Percentiles rank a stretch among this genome's conserved stretches.
Evolutionary conservation across 164 flowering plant genomes (phyloP).

Genomic region (Sedum album): DNA sequence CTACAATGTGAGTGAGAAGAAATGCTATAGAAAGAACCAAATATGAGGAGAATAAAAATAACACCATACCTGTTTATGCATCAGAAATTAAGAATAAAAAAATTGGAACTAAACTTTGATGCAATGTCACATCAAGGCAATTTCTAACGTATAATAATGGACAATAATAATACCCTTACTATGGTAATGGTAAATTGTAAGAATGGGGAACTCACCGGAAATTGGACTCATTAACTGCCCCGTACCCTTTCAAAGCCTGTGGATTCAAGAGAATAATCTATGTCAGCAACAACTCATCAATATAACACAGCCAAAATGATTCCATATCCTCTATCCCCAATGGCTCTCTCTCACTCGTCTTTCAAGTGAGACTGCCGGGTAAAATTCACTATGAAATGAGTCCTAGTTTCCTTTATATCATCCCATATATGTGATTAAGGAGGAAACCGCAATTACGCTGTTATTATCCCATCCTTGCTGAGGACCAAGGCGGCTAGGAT

Average conservation of each 20-base stretch:
- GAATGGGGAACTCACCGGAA: constrained; percentile 61
- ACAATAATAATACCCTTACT: constrained; percentile 5
- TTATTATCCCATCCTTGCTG: constrained; percentile 99
- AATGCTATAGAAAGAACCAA: constrained; percentile 16
- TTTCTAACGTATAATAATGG: neutral
- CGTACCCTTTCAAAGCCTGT: constrained; percentile 99
- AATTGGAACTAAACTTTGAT: neutral
- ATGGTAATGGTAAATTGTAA: constrained; percentile 3
- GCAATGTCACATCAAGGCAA: neutral
- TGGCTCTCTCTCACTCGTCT: constrained; percentile 43
- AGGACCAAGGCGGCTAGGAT: constrained; percentile 88
- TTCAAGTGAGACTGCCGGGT: constrained; percentile 61
- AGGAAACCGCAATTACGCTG: constrained; percentile 99
- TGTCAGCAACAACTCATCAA: constrained; percentile 89
- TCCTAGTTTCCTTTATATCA: constrained; percentile 76
- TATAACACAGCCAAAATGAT: constrained; percentile 73
- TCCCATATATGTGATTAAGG: constrained; percentile 91
- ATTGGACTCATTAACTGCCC: constrained; percentile 73
- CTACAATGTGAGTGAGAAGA: constrained; percentile 35
- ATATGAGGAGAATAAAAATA: constrained; percentile 8
- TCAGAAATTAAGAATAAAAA: neutral
- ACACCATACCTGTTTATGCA: neutral
- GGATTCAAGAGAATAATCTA: constrained; percentile 98
- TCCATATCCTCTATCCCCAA: constrained; percentile 90
- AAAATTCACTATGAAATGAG: constrained; percentile 72